phyloP scores from a whole-genome alignment of 805 yeast genomes.

The Maudiozyma pseudohumilis region DNA sequence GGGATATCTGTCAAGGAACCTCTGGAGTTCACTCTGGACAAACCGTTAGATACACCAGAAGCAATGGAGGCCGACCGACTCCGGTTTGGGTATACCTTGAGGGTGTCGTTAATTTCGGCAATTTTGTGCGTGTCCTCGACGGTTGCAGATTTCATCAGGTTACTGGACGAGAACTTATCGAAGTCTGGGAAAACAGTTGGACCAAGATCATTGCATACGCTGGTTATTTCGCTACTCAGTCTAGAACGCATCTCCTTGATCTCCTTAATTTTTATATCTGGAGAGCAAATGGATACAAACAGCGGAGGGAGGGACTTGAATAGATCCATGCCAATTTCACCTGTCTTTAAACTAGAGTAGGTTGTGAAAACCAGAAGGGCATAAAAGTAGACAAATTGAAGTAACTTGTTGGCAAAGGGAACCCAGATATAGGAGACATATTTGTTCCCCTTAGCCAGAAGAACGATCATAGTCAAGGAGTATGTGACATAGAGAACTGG shows the following conservation, averaged over 20 bases:
- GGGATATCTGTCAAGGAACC: slow-evolving; percentile 58
- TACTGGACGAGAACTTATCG: slow-evolving; percentile 29
- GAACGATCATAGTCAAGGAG: slow-evolving; percentile 37
- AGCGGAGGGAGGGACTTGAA: slow-evolving; percentile 74
- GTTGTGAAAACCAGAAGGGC: slow-evolving; percentile 62
- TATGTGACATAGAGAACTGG: slow-evolving; percentile 76
- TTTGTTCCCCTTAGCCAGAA: slow-evolving; percentile 24
- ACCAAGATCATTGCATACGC: slow-evolving; percentile 71
- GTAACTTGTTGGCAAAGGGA: slow-evolving; percentile 14
- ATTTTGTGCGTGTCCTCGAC: slow-evolving; percentile 2
- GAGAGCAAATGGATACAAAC: slow-evolving; percentile 33
- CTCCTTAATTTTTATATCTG: slow-evolving; percentile 35
- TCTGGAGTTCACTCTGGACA: slow-evolving; percentile 52
- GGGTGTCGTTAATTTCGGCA: slow-evolving; percentile 3
- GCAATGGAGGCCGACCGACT: slow-evolving; percentile 23
- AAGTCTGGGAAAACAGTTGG: slow-evolving; percentile 85
- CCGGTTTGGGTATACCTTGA: slow-evolving; percentile 9
- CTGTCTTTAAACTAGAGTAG: slow-evolving; percentile 76
- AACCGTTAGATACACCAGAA: slow-evolving; percentile 44
- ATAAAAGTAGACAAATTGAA: slow-evolving; percentile 38
- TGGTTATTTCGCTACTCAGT: slow-evolving; percentile 65
- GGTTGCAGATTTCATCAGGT: slow-evolving; percentile 1
- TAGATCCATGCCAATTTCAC: slow-evolving; percentile 85
- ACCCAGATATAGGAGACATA: slow-evolving; percentile 28
- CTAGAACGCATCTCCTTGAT: slow-evolving; percentile 50